phyloP scores from a whole-genome alignment of 192 early-diverging fungal species.

The Diversispora epigaea region DNA sequence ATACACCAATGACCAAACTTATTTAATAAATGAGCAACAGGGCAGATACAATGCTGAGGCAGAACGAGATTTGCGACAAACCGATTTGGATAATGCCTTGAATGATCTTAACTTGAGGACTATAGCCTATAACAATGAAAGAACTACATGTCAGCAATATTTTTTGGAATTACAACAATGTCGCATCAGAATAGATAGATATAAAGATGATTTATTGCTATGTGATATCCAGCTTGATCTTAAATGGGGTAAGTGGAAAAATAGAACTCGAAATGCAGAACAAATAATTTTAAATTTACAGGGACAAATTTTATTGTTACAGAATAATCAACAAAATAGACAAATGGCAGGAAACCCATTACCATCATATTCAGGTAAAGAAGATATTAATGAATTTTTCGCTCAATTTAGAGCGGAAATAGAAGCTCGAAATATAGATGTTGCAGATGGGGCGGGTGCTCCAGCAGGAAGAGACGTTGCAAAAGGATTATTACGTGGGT shows the following conservation, averaged over 20 bases:
- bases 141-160: slow-evolving; percentile 15
- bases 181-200: not conserved
- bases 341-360: not conserved
- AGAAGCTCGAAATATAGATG: not conserved
- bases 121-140: not conserved
- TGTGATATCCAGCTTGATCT: not conserved
- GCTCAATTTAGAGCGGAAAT: not conserved
- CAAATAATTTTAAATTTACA: slow-evolving; percentile 3
- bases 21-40: not conserved
- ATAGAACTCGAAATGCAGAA: not conserved
- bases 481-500: not conserved
- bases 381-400: not conserved
- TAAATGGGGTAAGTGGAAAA: slow-evolving; percentile 18
- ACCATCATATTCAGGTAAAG: not conserved
- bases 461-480: not conserved
- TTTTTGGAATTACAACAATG: not conserved
- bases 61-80: not conserved
- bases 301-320: no score
- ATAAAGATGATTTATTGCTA: not conserved
- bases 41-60: not conserved
- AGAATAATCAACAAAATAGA: not conserved
- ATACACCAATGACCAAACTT: not conserved
- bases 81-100: not conserved
- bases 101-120: not conserved
- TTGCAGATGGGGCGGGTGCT: not conserved